These are phyloP conservation scores for Hypoxylon lenormandii DNA, from an alignment of 495 filamentous ascomycete species.

Conservation along the genomic window DNA sequence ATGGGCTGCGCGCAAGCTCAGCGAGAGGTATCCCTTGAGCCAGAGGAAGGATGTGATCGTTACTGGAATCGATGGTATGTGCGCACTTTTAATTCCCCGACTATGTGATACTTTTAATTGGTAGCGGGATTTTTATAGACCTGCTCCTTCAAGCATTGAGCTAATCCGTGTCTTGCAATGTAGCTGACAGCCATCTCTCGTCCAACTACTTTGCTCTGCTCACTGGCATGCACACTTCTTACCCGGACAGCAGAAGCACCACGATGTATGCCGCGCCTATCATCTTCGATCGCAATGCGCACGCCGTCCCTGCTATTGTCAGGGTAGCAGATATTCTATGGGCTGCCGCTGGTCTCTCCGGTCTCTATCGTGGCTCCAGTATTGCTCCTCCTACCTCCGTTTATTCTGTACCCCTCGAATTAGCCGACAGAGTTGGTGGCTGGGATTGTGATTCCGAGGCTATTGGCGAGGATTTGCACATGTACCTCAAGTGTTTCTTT, in stretches of 20 bases:
- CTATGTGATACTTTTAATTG: not conserved
- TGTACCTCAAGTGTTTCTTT: constrained; percentile 81
- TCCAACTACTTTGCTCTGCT: constrained; percentile 73
- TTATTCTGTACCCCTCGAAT: constrained; percentile 72
- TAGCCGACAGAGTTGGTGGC: constrained; percentile 72
- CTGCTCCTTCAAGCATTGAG: constrained; percentile 6
- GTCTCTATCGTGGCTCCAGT: constrained; percentile 68
- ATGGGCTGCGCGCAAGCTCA: constrained; percentile 72
- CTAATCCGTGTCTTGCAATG: constrained; percentile 41
- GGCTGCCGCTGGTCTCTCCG: constrained; percentile 74
- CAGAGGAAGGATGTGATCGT: constrained; percentile 71
- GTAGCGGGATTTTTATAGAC: not conserved
- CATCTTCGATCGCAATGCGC: constrained; percentile 77
- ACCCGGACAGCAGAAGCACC: constrained; percentile 66
- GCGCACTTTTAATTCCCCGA: not conserved
- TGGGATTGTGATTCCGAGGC: constrained; percentile 75
- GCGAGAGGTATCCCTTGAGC: constrained; percentile 64
- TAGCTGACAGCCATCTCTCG: constrained; percentile 76
- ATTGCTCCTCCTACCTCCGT: constrained; percentile 76
- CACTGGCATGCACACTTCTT: constrained; percentile 67
- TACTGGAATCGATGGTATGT: constrained; percentile 76
- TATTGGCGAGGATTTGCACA: constrained; percentile 79
- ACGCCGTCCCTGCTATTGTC: constrained; percentile 72
- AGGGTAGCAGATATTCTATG: constrained; percentile 76
- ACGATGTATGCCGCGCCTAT: constrained; percentile 76